phyloP scores from a whole-genome alignment of 768 basidiomycete species.

The Cantharellus anzutake region DNA sequence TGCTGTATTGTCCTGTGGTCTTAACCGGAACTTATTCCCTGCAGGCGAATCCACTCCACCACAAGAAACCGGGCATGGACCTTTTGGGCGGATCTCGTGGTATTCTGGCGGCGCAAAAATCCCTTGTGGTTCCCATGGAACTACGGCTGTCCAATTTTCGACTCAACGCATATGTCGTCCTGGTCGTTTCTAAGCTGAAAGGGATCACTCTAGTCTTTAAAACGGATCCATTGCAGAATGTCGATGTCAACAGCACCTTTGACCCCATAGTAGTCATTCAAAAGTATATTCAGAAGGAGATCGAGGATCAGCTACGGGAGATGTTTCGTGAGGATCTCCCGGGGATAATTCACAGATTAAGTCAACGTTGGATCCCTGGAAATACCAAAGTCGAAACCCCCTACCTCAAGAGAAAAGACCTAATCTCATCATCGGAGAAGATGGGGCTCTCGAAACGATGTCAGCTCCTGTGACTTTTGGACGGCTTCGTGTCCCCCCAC shows the following conservation, averaged over 20 bases:
- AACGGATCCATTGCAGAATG: slow-evolving; percentile 94
- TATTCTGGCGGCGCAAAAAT: slow-evolving; percentile 86
- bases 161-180: slow-evolving; percentile 87
- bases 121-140: slow-evolving; percentile 94
- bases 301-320: slow-evolving; percentile 89
- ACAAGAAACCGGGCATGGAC: slow-evolving; percentile 80
- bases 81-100: slow-evolving; percentile 65
- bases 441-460: slow-evolving; percentile 16
- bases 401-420: slow-evolving; percentile 29
- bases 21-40: neutral
- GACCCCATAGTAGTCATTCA: slow-evolving; percentile 97
- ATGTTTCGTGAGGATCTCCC: slow-evolving; percentile 98
- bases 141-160: slow-evolving; percentile 90
- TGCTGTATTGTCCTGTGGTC: neutral
- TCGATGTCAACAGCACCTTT: slow-evolving; percentile 94
- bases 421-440: slow-evolving; percentile 9
- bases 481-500: slow-evolving; percentile 3
- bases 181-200: slow-evolving; percentile 93
- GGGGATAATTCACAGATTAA: slow-evolving; percentile 87
- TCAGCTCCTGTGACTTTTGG: slow-evolving; percentile 22
- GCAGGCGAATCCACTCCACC: slow-evolving; percentile 82
- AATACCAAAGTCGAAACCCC: slow-evolving; percentile 79
- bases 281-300: slow-evolving; percentile 93
- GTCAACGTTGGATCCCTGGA: slow-evolving; percentile 72
- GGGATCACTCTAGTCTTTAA: slow-evolving; percentile 99